Evolutionary conservation across 345 rosid species (phyloP).

Genomic region (Rhizophora apiculata): DNA sequence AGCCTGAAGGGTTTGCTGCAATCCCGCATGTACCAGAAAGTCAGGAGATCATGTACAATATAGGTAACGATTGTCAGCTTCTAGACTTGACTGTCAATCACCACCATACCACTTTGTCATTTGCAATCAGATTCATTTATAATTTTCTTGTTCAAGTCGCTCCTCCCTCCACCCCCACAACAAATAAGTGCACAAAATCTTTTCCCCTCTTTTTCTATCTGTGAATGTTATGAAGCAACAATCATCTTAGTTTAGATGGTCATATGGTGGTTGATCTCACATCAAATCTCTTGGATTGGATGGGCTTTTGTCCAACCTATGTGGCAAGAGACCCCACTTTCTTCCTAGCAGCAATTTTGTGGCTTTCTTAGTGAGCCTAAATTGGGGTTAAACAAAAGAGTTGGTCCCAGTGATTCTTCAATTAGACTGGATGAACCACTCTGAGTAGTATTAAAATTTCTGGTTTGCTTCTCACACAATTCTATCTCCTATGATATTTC

Average conservation of each 20-base stretch:
- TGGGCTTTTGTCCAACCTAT: not conserved
- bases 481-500: not conserved
- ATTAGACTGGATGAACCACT: not conserved
- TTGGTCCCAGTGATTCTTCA: too few species aligned
- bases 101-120: not conserved
- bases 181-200: too few species aligned
- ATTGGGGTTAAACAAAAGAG: not conserved
- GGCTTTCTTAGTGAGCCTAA: not conserved
- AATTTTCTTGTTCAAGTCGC: not conserved
- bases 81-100: not conserved
- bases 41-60: slow-evolving; percentile 57
- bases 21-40: slow-evolving; percentile 51
- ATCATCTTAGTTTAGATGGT: not conserved
- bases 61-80: slow-evolving; percentile 43
- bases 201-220: not conserved
- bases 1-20: slow-evolving; percentile 84
- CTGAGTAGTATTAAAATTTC: not conserved
- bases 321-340: too few species aligned
- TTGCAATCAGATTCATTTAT: not conserved
- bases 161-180: not conserved
- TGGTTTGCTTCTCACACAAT: not conserved
- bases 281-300: not conserved
- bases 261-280: not conserved
- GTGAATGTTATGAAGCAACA: not conserved
- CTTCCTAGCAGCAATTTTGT: too few species aligned